These are phyloP conservation scores for Passalora sequoiae DNA, from an alignment of 2,329 filamentous ascomycete species.

Conservation along the genomic window DNA sequence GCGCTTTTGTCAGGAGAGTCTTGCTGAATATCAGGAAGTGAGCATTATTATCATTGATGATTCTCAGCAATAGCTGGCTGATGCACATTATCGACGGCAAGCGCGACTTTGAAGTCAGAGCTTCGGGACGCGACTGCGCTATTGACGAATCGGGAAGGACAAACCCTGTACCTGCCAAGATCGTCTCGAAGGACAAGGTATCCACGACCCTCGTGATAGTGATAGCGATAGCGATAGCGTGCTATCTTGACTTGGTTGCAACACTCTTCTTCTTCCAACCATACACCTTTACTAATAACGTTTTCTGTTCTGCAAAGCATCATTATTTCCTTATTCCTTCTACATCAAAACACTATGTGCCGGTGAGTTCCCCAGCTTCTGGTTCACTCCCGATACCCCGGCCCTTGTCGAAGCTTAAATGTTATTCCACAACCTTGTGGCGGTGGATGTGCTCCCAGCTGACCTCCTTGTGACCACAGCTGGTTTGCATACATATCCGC, in stretches of 20 bases:
- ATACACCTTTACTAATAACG: conserved; percentile 1
- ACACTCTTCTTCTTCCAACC: neutral
- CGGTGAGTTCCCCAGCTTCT: too few relatives aligned
- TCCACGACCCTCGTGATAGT: neutral
- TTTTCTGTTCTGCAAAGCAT: neutral
- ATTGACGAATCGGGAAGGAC: neutral
- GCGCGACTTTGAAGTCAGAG: too few relatives aligned
- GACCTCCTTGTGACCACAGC: too few relatives aligned
- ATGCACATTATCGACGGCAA: too few relatives aligned
- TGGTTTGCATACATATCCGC: conserved; percentile 55
- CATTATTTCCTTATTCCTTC: too few relatives aligned
- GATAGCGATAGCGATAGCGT: neutral
- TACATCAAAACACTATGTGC: conserved; percentile 26
- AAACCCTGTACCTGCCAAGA: neutral
- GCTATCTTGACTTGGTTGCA: neutral
- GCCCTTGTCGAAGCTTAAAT: too few relatives aligned
- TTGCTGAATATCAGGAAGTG: neutral
- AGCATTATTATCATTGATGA: neutral
- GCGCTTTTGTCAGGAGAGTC: neutral
- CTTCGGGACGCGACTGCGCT: neutral
- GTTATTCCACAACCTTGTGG: too few relatives aligned
- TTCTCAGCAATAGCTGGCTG: too few relatives aligned
- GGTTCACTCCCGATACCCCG: too few relatives aligned
- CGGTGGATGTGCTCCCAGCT: too few relatives aligned
- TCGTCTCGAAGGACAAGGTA: neutral